Evolutionary conservation across 2,329 filamentous ascomycete species (phyloP), one percentile per base, ranked within the genome.

Genomic region (Thyridium curvatum): DNA sequence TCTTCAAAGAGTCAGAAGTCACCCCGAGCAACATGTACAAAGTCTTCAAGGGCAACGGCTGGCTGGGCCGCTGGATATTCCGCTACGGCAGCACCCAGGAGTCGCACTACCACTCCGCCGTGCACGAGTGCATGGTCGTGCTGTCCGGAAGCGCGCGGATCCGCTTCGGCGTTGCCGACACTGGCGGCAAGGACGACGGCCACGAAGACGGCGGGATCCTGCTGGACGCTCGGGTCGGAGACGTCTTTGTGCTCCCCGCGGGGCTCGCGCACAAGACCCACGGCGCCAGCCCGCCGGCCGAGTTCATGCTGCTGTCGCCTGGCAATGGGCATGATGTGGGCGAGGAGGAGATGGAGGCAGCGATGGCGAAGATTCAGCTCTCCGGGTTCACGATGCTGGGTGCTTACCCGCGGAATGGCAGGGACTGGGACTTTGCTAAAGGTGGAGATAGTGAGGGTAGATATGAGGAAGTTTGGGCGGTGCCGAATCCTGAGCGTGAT

Each of bases 211-310:
- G 69, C 0, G 74, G 72, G 0, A 40, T 79, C 0, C 62, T 70
- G 34, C 38, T 79, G 1, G 42, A 64, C 4, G 76, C 70, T 0
- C 45, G 59, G 1, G 56, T 66, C 0, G 77, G 77, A 2, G 77
- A 81, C 46, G 72, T 79, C 0, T 79, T 81, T 43, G 56, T 80
- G 13, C 60, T 80, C 3, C 77, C 77, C 1, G 71, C 71, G 1
- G 73, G 74, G 0, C 61, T 71, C 2, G 62, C 69, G 28, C 72
- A 77, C 49, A 77, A 76, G 56, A 74, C 70, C 1, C 66, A 62
- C 44, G 45, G 67, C 34, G 58, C 69, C 0, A 43, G 14, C 13
- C 67, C 68, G 0, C 44, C 40, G 12, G 55, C 53, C 1, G 49
- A 52, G 4, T 64, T 72, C 41, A 47, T 42, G 18, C 55, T 72